phyloP scores from a whole-genome alignment of 768 basidiomycete species.

The Tulasnella sp. region DNA sequence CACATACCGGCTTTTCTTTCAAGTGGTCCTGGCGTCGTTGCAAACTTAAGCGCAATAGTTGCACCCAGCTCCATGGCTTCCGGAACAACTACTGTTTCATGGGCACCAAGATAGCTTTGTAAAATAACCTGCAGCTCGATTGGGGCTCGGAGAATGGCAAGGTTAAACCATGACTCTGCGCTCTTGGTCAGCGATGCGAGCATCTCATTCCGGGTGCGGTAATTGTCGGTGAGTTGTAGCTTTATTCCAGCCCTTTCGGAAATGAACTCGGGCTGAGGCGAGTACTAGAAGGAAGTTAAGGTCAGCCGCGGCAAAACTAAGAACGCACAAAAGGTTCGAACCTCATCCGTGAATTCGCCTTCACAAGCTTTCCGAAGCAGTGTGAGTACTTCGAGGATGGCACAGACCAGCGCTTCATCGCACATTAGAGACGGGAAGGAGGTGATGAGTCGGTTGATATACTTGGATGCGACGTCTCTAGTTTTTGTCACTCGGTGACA shows the following conservation, averaged over 20 bases:
- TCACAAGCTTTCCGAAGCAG: conserved; percentile 79
- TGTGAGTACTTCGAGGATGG: conserved; percentile 85
- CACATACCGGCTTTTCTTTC: conserved; percentile 65
- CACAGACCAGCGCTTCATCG: conserved; percentile 73
- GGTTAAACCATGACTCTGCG: conserved; percentile 73
- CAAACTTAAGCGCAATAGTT: conserved; percentile 77
- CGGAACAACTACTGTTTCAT: conserved; percentile 53
- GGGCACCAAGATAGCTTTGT: conserved; percentile 84
- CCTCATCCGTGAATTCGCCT: conserved; percentile 87
- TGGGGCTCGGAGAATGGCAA: conserved; percentile 79
- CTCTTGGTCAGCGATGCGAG: conserved; percentile 60
- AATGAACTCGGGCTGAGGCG: conserved; percentile 70
- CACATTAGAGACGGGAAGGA: conserved; percentile 95
- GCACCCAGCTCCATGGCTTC: conserved; percentile 84
- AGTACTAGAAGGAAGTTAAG: conserved; percentile 46
- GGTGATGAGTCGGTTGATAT: conserved; percentile 71
- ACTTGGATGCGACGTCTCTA: conserved; percentile 70
- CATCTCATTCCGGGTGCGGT: conserved; percentile 74
- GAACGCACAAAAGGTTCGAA: conserved; percentile 25
- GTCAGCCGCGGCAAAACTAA: background rate
- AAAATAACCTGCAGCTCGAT: conserved; percentile 86
- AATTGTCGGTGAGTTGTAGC: conserved; percentile 76
- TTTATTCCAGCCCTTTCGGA: conserved; percentile 67
- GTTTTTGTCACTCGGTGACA: conserved; percentile 76
- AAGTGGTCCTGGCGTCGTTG: conserved; percentile 64